Conservation (phyloP, 2,329 filamentous ascomycete genomes). For the Dactylonectria macrodidyma region DNA sequence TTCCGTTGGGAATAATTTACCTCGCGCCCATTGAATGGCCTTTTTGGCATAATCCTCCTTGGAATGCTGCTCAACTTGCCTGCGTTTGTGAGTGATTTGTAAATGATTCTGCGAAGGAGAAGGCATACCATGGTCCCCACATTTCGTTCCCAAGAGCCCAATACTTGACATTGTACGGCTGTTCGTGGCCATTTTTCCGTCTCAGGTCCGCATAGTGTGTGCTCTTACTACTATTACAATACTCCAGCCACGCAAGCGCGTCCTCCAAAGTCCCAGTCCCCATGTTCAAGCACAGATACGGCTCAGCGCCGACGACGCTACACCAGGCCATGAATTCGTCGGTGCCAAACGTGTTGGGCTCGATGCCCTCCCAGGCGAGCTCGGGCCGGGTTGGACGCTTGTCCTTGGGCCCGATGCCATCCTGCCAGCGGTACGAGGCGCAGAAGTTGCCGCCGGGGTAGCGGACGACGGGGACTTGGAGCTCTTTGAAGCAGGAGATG, state of each 20-base stretch:
- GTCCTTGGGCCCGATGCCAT: constrained; percentile 81
- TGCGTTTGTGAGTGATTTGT: background rate
- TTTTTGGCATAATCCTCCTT: constrained; percentile 78
- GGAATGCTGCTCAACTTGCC: constrained; percentile 76
- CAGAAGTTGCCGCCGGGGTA: constrained; percentile 90
- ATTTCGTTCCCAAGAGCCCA: constrained; percentile 86
- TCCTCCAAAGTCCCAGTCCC: constrained; percentile 69
- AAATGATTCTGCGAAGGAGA: too few species aligned
- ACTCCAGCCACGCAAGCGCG: constrained; percentile 83
- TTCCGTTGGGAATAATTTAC: background rate
- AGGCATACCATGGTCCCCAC: constrained; percentile 68
- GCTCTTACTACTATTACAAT: constrained; percentile 82
- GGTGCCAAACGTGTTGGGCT: constrained; percentile 85
- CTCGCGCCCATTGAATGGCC: constrained; percentile 78
- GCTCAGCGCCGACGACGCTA: constrained; percentile 77
- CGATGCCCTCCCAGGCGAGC: constrained; percentile 82
- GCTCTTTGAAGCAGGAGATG: constrained; percentile 78
- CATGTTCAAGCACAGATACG: constrained; percentile 85
- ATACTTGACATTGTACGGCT: constrained; percentile 85
- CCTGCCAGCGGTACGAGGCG: constrained; percentile 87
- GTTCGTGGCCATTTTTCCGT: constrained; percentile 78
- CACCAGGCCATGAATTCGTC: constrained; percentile 90
- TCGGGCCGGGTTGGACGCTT: constrained; percentile 71
- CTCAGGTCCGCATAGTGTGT: constrained; percentile 86
- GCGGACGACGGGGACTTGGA: constrained; percentile 81